Evolutionary conservation across 176 grass and related monocot genomes (phyloP).

Genomic region (Calamus simplicifolius): DNA sequence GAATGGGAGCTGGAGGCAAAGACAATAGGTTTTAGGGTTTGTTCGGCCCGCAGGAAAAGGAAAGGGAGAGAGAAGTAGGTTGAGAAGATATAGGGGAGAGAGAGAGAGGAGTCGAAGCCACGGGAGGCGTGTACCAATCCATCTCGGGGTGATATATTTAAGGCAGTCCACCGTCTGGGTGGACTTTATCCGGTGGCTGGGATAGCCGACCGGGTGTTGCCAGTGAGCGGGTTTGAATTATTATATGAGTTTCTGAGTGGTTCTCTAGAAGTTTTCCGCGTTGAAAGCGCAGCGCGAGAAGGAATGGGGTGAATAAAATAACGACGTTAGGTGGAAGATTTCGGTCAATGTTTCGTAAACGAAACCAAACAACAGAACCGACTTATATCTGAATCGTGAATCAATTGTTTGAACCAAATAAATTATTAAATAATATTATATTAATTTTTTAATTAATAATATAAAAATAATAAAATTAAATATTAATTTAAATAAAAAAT

Average conservation of each 20-base stretch:
- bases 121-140: neutral
- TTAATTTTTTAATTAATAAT: too few species aligned
- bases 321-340: too few species aligned
- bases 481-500: too few species aligned
- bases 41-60: conserved; percentile 11
- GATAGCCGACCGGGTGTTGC: conserved; percentile 7
- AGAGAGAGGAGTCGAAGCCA: neutral
- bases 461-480: too few species aligned
- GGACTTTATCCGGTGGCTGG: neutral
- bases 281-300: too few species aligned
- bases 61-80: neutral
- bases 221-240: neutral
- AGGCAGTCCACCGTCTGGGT: neutral
- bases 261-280: neutral
- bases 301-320: too few species aligned
- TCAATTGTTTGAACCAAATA: too few species aligned
- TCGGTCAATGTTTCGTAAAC: too few species aligned
- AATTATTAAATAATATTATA: too few species aligned
- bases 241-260: too few species aligned
- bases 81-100: neutral
- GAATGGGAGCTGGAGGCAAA: neutral
- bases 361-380: too few species aligned
- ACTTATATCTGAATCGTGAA: too few species aligned
- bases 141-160: conserved; percentile 7
- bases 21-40: neutral